Percentiles rank a stretch among this genome's conserved stretches.
Conservation (phyloP, 129 eudicot genomes). For the Cynara cardunculus region DNA sequence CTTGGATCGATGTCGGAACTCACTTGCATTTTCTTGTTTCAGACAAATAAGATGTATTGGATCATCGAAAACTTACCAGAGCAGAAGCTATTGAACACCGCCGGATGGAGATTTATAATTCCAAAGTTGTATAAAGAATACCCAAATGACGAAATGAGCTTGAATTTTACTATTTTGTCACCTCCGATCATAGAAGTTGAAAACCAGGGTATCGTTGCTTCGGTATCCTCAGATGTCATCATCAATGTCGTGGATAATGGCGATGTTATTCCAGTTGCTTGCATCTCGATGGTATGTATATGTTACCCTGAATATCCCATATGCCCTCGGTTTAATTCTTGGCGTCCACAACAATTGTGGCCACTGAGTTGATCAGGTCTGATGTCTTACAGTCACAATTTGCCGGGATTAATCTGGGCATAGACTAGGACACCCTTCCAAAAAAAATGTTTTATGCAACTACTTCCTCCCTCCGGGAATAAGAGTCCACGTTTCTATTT, state of each 20-base stretch:
- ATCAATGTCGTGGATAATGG: constrained; percentile 66
- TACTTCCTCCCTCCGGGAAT: not conserved
- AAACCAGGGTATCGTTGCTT: constrained; percentile 37
- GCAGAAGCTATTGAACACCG: constrained; percentile 84
- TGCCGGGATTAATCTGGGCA: too few relatives aligned
- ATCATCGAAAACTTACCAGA: constrained; percentile 63
- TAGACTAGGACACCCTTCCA: too few relatives aligned
- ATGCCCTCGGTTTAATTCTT: too few relatives aligned
- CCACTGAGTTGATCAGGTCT: too few relatives aligned
- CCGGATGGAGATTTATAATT: constrained; percentile 73
- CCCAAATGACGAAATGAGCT: constrained; percentile 71
- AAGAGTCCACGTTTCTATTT: not conserved
- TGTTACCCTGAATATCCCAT: not conserved
- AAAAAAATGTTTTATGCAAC: not conserved
- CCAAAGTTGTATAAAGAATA: constrained; percentile 74
- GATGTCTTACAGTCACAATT: too few relatives aligned
- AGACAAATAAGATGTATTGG: constrained; percentile 81
- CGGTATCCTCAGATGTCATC: constrained; percentile 55
- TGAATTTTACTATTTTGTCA: constrained; percentile 61
- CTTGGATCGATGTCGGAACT: not conserved
- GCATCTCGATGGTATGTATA: constrained; percentile 65
- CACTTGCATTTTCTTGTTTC: constrained; percentile 20
- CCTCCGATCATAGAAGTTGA: constrained; percentile 53
- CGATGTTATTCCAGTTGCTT: constrained; percentile 65
- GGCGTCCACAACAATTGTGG: too few relatives aligned